A percentile compares a stretch with the other conserved stretches of the same genome.
Conservation (phyloP, 2,329 filamentous ascomycete species). For the Cytospora schulzeri region DNA sequence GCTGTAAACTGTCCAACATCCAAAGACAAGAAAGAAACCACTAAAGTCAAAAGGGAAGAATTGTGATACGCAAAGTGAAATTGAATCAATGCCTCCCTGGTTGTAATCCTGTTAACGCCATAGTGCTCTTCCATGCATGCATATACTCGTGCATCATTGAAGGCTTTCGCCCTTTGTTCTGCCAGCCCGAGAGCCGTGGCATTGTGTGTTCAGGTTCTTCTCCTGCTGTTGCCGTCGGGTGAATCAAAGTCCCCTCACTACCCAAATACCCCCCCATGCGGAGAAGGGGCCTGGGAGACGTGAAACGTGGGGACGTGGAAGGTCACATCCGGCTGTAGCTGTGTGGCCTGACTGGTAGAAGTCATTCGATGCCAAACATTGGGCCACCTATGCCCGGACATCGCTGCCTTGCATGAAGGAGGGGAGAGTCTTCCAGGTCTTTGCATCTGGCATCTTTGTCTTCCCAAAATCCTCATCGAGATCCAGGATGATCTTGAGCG, state of each 20-base stretch:
- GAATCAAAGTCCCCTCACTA: neutral
- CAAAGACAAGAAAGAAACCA: neutral
- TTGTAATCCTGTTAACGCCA: constrained; percentile 18
- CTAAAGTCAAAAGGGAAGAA: constrained; percentile 1
- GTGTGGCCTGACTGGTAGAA: constrained; percentile 25
- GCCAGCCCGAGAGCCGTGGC: neutral
- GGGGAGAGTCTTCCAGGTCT: constrained; percentile 57
- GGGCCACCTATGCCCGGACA: constrained; percentile 6
- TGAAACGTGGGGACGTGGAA: constrained; percentile 14
- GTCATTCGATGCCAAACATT: constrained; percentile 9
- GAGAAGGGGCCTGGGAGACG: constrained; percentile 20
- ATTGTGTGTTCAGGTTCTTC: neutral
- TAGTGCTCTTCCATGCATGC: constrained; percentile 23
- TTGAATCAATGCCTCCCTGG: neutral
- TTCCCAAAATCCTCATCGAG: constrained; percentile 91
- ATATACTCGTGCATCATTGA: constrained; percentile 22
- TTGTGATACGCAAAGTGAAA: neutral
- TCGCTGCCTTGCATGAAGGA: constrained; percentile 48
- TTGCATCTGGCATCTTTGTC: constrained; percentile 59
- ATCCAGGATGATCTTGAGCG: constrained; percentile 92
- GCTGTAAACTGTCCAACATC: constrained; percentile 3
- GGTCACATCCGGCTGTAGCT: constrained; percentile 24
- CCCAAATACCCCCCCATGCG: neutral
- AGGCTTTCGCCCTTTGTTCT: neutral
- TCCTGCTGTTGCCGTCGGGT: neutral